Evolutionary conservation across 2,329 filamentous ascomycete genomes (phyloP).

Genomic region (Claviceps monticola): DNA sequence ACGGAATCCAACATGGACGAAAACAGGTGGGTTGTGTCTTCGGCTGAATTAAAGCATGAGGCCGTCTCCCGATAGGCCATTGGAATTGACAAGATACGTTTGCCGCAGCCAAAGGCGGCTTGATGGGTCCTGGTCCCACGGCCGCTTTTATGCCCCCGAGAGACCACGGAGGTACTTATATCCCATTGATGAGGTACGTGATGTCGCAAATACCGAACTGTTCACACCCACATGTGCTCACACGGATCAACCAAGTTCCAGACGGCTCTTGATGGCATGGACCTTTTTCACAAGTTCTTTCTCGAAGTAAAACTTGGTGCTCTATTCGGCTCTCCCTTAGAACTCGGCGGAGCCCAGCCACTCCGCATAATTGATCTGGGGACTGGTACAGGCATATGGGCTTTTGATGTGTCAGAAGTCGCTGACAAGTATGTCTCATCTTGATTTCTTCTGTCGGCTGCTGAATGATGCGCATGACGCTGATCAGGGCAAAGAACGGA

Average conservation of each 20-base stretch:
- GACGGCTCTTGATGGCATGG: constrained; percentile 63
- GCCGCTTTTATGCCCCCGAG: constrained; percentile 55
- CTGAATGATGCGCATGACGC: background rate
- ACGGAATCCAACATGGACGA: background rate
- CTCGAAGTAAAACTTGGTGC: constrained; percentile 42
- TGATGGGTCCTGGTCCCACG: constrained; percentile 41
- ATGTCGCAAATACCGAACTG: background rate
- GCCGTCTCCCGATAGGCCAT: background rate
- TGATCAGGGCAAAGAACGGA: background rate
- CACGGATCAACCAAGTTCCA: constrained; percentile 17
- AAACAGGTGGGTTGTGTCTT: background rate
- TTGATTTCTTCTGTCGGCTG: background rate
- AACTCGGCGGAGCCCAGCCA: constrained; percentile 7
- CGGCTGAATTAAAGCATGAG: too few relatives aligned
- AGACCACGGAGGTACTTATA: constrained; percentile 58
- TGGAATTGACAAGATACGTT: background rate
- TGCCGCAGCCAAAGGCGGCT: background rate
- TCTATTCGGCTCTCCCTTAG: constrained; percentile 10
- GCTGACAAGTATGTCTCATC: background rate
- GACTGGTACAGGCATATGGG: constrained; percentile 85
- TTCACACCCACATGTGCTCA: background rate
- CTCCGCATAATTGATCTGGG: constrained; percentile 52
- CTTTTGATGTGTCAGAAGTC: constrained; percentile 60
- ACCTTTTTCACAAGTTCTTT: constrained; percentile 71
- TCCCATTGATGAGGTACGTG: constrained; percentile 59